Percentiles rank a stretch among this genome's conserved stretches.
Evolutionary conservation across 2,329 filamentous ascomycete species (phyloP).

Genomic region (Ophiocordyceps robertsii): DNA sequence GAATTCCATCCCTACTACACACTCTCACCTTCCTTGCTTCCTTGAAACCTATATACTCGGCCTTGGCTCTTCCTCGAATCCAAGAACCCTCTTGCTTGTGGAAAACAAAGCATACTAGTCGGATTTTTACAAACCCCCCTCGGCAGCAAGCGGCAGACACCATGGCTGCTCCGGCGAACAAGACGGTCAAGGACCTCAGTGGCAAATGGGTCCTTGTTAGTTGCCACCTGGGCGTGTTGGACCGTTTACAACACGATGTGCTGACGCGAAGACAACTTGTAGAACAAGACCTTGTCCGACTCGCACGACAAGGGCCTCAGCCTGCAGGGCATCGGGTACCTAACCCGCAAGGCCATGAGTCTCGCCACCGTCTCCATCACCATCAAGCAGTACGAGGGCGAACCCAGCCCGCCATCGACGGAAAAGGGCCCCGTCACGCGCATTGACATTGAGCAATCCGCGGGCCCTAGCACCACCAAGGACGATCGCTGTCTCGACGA

Average conservation of each 20-base stretch:
- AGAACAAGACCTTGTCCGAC: not conserved
- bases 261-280: not conserved
- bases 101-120: not conserved
- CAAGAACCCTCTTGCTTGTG: not conserved
- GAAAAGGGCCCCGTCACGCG: not conserved
- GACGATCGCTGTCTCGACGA: not conserved
- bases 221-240: not conserved
- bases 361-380: not conserved
- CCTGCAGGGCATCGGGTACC: not conserved
- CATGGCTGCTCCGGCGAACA: not conserved
- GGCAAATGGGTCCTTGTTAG: not conserved
- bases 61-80: too few species aligned
- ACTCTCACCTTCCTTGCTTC: too few species aligned
- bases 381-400: not conserved
- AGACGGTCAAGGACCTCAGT: not conserved
- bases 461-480: not conserved
- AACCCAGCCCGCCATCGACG: not conserved
- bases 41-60: too few species aligned
- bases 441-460: not conserved
- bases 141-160: too few species aligned
- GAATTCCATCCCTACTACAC: too few species aligned
- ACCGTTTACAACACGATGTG: too few species aligned
- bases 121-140: not conserved
- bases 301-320: not conserved
- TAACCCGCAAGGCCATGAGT: not conserved